Evolutionary conservation across 2,329 filamentous ascomycete species (phyloP), one percentile per base, ranked within the genome.

Genomic region (Truncatella angustata): DNA sequence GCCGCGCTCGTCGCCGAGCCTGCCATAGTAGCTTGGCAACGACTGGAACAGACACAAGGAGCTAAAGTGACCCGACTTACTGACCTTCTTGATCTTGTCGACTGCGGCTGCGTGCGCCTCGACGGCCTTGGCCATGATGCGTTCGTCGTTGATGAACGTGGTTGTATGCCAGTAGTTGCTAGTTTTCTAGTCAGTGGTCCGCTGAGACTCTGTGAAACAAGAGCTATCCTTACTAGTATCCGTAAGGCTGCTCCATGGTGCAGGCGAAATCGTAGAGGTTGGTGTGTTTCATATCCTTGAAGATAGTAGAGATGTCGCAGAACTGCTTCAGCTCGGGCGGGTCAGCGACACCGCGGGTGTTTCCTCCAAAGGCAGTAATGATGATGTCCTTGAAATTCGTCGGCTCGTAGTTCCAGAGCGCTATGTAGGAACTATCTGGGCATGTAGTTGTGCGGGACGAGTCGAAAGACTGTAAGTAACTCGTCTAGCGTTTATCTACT

Each of bases 31-130:
- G 35, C 69, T 67, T 7, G 60, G 63, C 28, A 63, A 71, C 32
- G 75, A 69, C 5, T 66, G 73, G 12, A 69, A 63, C 50, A 76
- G 53, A 51, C 76, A 74, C 12, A 76, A 66, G 12, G 75, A 62
- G 5, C 67, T 70, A 12, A 68, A 73, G 21, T 64, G 58, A 11
- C 69, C 53, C 2, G 70, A 69, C 4, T 71, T 69, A 23, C 59
- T 60, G 23, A 66, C 63, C 52, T 68, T 56, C 16, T 65, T 65
- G 5, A 51, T 50, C 42, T 50, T 34, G 32, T 24, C 23, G 12
- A 54, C 48, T 18, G 47, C 46, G 4, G 12, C 36, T 18, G 21
- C 32, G 51, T 54, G 51, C 9, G 53, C 44, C 54, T 73, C 73
- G 4, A 60, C 53, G 12, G 63, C 47, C 4, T 73, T 58, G 2